Conservation (phyloP, 306 rosid genomes). For the Geum urbanum region DNA sequence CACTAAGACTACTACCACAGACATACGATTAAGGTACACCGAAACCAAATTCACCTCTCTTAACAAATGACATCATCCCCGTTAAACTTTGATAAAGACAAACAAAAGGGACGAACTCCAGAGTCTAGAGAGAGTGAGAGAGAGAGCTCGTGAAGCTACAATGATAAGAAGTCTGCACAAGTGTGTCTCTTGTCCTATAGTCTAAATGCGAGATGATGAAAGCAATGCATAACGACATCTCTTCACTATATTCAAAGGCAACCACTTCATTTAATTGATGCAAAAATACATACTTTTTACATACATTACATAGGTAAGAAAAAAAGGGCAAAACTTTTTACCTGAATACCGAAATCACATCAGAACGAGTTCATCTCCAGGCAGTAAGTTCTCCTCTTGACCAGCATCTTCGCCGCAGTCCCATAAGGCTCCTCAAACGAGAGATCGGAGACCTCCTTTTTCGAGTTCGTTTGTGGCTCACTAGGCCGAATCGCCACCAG, state of each 20-base stretch:
- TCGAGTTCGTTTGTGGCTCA: slow-evolving; percentile 43
- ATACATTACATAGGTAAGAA: not conserved
- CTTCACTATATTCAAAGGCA: not conserved
- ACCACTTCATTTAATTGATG: not conserved
- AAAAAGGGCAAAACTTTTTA: slow-evolving; percentile 11
- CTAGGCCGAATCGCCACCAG: slow-evolving; percentile 89
- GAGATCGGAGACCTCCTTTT: slow-evolving; percentile 76
- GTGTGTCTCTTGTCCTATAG: not conserved
- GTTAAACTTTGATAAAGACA: not conserved
- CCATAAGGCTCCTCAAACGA: slow-evolving; percentile 91
- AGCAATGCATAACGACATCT: not conserved
- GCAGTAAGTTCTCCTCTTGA: slow-evolving; percentile 93
- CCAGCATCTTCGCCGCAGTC: slow-evolving; percentile 77
- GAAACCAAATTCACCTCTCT: too few relatives aligned
- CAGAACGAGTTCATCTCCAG: slow-evolving; percentile 99
- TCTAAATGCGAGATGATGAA: not conserved
- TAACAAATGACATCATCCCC: not conserved
- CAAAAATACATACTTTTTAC: slow-evolving; percentile 4
- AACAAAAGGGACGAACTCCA: not conserved
- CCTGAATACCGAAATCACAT: slow-evolving; percentile 35
- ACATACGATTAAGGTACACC: too few relatives aligned
- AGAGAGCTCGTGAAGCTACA: not conserved
- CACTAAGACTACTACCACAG: not conserved
- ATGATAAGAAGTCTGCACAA: not conserved
- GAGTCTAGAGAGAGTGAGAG: not conserved